Conservation (phyloP, 768 basidiomycete species). For the Naematelia encephala region DNA sequence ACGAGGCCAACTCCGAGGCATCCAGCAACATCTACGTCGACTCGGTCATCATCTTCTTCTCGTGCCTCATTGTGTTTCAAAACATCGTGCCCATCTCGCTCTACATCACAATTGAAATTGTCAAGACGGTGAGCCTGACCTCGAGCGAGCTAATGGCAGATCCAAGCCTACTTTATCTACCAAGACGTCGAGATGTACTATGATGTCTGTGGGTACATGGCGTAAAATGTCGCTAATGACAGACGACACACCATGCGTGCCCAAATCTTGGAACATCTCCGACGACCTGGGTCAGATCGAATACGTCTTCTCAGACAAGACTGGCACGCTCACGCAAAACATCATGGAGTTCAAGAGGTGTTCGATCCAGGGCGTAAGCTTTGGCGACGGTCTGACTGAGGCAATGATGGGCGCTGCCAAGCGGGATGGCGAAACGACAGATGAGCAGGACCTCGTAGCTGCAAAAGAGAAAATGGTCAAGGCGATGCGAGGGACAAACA, state of each 20-base stretch:
- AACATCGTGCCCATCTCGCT: constrained; percentile 95
- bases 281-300: constrained; percentile 99
- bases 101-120: constrained; percentile 96
- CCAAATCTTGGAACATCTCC: constrained; percentile 98
- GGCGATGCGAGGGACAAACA: constrained; percentile 71
- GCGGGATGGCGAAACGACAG: constrained; percentile 69
- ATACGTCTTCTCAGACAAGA: constrained; percentile 91
- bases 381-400: constrained; percentile 93
- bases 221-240: constrained; percentile 2
- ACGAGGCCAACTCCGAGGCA: constrained; percentile 65
- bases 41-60: constrained; percentile 81
- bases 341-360: constrained; percentile 98
- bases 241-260: constrained; percentile 79
- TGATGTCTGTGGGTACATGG: constrained; percentile 54
- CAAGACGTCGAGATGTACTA: constrained; percentile 98
- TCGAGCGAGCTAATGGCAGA: constrained; percentile 40
- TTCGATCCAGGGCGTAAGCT: constrained; percentile 74
- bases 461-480: constrained; percentile 74
- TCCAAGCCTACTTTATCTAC: constrained; percentile 93
- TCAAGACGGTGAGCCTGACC: constrained; percentile 64
- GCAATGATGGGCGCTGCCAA: constrained; percentile 89
- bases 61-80: constrained; percentile 92
- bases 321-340: constrained; percentile 95
- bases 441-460: constrained; percentile 64
- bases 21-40: constrained; percentile 65